Base-by-base conservation (phyloP, 179 eudicot genomes). In the Vitellaria paradoxa region DNA sequence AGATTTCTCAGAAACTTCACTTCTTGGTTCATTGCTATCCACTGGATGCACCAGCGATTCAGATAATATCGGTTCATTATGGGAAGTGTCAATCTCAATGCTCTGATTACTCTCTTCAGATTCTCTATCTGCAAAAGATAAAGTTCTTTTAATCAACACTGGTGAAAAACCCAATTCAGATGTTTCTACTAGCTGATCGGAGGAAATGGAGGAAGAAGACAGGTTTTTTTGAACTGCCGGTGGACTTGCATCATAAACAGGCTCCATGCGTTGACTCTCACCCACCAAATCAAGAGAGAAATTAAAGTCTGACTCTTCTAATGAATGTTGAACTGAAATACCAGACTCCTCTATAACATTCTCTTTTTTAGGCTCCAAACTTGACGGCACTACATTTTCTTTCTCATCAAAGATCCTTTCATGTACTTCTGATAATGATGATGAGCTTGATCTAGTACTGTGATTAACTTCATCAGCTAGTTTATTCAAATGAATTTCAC, bases 171-270 rank as follows among this genome's bases (percentile, higher is more conserved):
- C 81, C 72, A 77, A 74, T 59, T 83, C 87, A 15, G 89, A 81
- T 69, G 82, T 77, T 65, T 80, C 88, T 53, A 79, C 77, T 69
- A 73, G 86, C 77, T 81, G 47, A 75, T 88, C 86, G 23, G 82
- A 83, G 20, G 82, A 78, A 72, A 66, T 77, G 37, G 90, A 88
- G 76, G 88, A 86, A 46, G 82, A 84, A 66, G 84, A 87, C 21
- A 76, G 70, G 45, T 77, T 84, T 80, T 81, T 81, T 60, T 68
- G 82, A 57, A 84, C 45, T 47, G 87, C 82, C 9, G 76, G 86
- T 14, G 98, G 98, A 83, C 93, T 91, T 42, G 77, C 81, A 83
- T 94, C 98, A 80, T 91, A 92, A 63, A 92, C 84, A 42, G 97
- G 92, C 49, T 89, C 89, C 80, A 73, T 80, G 11, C 79, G 81